phyloP scores from a whole-genome alignment of 2,329 filamentous ascomycete genomes.

The Verticillium klebahnii region DNA sequence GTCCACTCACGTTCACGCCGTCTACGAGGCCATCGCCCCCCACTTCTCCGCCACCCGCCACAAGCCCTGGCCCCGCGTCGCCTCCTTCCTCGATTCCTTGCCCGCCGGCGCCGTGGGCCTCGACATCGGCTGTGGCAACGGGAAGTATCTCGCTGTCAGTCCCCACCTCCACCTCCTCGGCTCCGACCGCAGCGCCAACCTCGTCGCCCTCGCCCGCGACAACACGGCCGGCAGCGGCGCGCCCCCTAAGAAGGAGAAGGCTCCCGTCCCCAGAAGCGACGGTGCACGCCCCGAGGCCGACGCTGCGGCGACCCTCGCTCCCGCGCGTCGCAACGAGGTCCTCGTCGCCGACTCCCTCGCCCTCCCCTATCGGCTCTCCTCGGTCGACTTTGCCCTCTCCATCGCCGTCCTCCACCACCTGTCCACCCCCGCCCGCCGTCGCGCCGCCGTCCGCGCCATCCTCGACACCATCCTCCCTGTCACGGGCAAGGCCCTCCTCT shows the following conservation, averaged over 20 bases:
- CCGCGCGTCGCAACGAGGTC: constrained; percentile 38
- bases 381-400: constrained; percentile 79
- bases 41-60: constrained; percentile 79
- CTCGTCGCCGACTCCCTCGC: constrained; percentile 77
- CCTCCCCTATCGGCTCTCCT: constrained; percentile 66
- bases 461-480: constrained; percentile 57
- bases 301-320: constrained; percentile 5
- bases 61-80: constrained; percentile 89
- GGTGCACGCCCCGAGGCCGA: neutral
- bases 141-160: constrained; percentile 87
- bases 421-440: constrained; percentile 68
- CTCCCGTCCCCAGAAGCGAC: neutral
- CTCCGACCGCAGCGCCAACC: constrained; percentile 70
- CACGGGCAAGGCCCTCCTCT: constrained; percentile 65
- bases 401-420: constrained; percentile 95
- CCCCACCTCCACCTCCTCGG: constrained; percentile 72
- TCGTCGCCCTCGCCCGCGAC: constrained; percentile 44
- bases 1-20: constrained; percentile 78
- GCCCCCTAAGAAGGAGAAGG: constrained; percentile 13
- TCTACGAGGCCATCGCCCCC: constrained; percentile 83
- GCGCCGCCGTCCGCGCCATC: constrained; percentile 67
- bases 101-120: constrained; percentile 71
- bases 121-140: constrained; percentile 94
- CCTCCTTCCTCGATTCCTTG: constrained; percentile 66
- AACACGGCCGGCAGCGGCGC: constrained; percentile 14